Base-by-base conservation (phyloP, 1,284 basidiomycete species). In the Singerocomus inundabilis region DNA sequence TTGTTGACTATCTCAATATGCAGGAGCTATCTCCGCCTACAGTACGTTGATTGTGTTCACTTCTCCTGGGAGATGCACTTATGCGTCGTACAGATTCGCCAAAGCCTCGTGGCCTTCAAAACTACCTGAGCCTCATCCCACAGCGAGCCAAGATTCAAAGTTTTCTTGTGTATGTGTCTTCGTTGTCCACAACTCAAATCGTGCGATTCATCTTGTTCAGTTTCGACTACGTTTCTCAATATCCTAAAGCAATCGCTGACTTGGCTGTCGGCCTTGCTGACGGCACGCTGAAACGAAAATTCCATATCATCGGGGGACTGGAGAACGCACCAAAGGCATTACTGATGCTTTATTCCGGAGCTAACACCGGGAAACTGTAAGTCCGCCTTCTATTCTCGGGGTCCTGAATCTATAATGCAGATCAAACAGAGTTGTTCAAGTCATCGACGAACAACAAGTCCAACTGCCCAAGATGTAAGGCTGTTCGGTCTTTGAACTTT, bases 301-400 rank as follows among this genome's bases (percentile, higher is more conserved):
- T 91, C 71, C 85, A 91, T 59, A 71, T 92, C 36, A 78, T 88
- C 1, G 76, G 87, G 48, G 90, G 88, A 0, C 70, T 93, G 32
- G 81, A 87, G 52, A 79, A 84, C 45, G 87, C 87, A 28, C 85
- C 88, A 0, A 71, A 75, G 13, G 81, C 85, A 3, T 67, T 93
- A 47, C 77, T 78, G 12, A 70, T 91, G 68, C 72, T 94, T 30
- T 93, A 84, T 70, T 79, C 69, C 2, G 91, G 91, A 13, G 83
- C 78, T 28, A 93, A 93, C 62, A 83, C 78, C 0, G 91, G 91
- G 26, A 93, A 94, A 72, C 70, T 91, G 83, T 88, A 59, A 60
- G 88, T 79, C 26, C 41, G 24, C 37, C 13, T 41, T 49, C 25
- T 51, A 33, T 28, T 18, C 4, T 34, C 29, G 9, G 25, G 5